Conservation (phyloP, 169 alveolate species). For the Eimeria tenella region DNA sequence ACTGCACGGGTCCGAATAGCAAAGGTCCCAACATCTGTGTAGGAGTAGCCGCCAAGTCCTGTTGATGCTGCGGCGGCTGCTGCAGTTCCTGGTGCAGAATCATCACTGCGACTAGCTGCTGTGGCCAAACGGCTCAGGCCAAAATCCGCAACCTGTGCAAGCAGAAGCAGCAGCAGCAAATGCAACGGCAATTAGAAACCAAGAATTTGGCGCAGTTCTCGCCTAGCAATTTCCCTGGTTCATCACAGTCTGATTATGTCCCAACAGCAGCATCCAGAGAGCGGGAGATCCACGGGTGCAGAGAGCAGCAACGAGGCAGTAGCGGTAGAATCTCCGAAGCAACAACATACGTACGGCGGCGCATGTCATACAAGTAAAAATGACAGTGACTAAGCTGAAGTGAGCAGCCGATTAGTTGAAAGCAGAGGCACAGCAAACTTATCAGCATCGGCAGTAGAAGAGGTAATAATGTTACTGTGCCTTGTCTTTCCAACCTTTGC, state of each 20-base stretch:
- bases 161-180: not conserved
- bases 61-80: constrained; percentile 42
- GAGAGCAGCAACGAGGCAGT: not conserved
- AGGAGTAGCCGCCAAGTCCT: not conserved
- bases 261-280: constrained; percentile 1
- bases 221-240: too few relatives aligned
- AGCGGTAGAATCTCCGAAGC: not conserved
- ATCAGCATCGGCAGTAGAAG: not conserved
- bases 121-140: constrained; percentile 81
- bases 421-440: not conserved
- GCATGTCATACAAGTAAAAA: too few relatives aligned
- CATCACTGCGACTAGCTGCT: constrained; percentile 96
- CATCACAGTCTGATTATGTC: not conserved
- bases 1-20: constrained; percentile 69
- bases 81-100: constrained; percentile 80
- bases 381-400: not conserved
- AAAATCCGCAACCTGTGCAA: constrained; percentile 75
- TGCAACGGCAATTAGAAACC: not conserved
- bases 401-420: not conserved
- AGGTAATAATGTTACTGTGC: not conserved
- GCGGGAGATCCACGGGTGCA: not conserved
- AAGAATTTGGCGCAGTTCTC: too few relatives aligned
- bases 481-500: constrained; percentile 70
- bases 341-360: too few relatives aligned
- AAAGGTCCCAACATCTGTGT: not conserved